phyloP scores from a whole-genome alignment of 345 rosid genomes.

The Arabis hirsuta region DNA sequence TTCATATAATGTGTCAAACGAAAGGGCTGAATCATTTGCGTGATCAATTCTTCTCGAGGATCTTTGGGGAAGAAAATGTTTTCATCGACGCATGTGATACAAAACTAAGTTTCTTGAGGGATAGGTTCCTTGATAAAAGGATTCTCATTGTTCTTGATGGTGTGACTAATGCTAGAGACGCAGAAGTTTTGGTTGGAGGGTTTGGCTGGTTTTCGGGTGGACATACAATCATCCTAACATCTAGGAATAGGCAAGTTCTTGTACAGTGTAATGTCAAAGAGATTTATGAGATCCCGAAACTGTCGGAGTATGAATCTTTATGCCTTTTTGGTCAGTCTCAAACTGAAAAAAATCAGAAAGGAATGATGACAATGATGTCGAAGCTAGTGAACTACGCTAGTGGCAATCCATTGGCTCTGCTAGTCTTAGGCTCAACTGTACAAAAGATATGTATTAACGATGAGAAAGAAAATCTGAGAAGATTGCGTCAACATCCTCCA shows the following conservation, averaged over 20 bases:
- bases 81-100: slow-evolving; percentile 18
- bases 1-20: slow-evolving; percentile 25
- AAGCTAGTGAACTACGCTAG: slow-evolving; percentile 27
- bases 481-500: slow-evolving; percentile 29
- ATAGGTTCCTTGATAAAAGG: slow-evolving; percentile 18
- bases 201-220: slow-evolving; percentile 37
- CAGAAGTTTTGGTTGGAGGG: slow-evolving; percentile 32
- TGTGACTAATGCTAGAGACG: slow-evolving; percentile 29
- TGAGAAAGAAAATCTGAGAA: slow-evolving; percentile 32
- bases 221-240: slow-evolving; percentile 40
- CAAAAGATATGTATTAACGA: background rate
- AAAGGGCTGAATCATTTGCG: slow-evolving; percentile 21
- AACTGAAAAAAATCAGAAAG: background rate
- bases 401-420: slow-evolving; percentile 49
- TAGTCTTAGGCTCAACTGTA: slow-evolving; percentile 37
- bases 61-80: slow-evolving; percentile 26
- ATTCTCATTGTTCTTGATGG: slow-evolving; percentile 42
- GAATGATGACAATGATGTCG: background rate
- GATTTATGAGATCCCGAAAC: slow-evolving; percentile 19
- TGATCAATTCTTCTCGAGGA: slow-evolving; percentile 28
- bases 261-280: slow-evolving; percentile 15
- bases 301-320: slow-evolving; percentile 8
- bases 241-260: slow-evolving; percentile 39
- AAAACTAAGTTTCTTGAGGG: slow-evolving; percentile 9
- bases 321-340: slow-evolving; percentile 10